A percentile compares a stretch with the other conserved stretches of the same genome.
Evolutionary conservation across 306 rosid genomes (phyloP).

Genomic region (Cyamopsis tetragonoloba): DNA sequence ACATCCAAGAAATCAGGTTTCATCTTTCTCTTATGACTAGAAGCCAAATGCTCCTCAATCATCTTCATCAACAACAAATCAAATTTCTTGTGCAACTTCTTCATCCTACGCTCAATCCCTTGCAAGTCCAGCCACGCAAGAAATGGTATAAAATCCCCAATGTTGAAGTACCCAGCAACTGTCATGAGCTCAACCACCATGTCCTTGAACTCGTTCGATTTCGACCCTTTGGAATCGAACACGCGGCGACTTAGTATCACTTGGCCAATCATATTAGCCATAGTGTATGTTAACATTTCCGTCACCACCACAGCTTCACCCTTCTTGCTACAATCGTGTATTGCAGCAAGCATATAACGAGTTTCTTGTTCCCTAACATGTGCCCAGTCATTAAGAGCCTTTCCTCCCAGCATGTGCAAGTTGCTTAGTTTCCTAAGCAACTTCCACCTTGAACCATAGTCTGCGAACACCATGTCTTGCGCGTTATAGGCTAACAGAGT

Average conservation of each 20-base stretch:
- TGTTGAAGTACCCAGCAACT: conserved; percentile 20
- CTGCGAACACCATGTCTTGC: conserved; percentile 23
- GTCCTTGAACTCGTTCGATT: conserved; percentile 30
- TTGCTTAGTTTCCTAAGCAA: conserved; percentile 24
- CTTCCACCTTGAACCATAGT: conserved; percentile 23
- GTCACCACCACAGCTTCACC: neutral
- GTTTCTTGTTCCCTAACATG: neutral
- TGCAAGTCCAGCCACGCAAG: conserved; percentile 21
- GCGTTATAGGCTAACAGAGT: conserved; percentile 17
- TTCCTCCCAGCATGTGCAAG: conserved; percentile 29
- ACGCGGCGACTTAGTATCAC: conserved; percentile 28
- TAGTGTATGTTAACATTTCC: conserved; percentile 22
- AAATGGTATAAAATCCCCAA: conserved; percentile 25
- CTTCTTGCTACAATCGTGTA: conserved; percentile 15
- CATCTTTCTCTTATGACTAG: neutral
- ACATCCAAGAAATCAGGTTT: conserved; percentile 26
- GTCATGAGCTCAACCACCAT: conserved; percentile 31
- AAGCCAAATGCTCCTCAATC: conserved; percentile 17
- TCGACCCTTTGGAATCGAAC: conserved; percentile 11
- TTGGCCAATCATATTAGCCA: conserved; percentile 31
- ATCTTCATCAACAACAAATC: conserved; percentile 20
- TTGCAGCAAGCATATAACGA: conserved; percentile 16
- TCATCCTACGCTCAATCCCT: conserved; percentile 24
- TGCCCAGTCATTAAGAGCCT: conserved; percentile 18
- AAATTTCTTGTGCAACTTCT: conserved; percentile 15